Conservation (phyloP, 1,139 yeast genomes). For the Hyphopichia buzzinii region DNA sequence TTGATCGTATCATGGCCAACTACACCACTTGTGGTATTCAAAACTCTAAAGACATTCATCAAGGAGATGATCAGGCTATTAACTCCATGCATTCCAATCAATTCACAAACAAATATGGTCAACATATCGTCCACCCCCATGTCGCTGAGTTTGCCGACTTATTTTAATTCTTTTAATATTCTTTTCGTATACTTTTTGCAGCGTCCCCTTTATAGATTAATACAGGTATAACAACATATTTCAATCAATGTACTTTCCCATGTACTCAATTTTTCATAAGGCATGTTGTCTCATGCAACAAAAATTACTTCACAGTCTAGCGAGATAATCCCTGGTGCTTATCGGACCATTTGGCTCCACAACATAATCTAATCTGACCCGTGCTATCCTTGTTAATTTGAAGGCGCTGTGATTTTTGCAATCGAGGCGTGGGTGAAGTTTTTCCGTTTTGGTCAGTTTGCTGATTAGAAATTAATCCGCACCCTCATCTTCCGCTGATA, state of each 20-base stretch:
- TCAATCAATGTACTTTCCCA: too few species aligned
- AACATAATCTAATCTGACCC: constrained; percentile 46
- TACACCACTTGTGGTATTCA: constrained; percentile 41
- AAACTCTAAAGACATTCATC: constrained; percentile 16
- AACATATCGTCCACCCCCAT: constrained; percentile 40
- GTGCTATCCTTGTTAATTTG: constrained; percentile 91
- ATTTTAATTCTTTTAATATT: constrained; percentile 20
- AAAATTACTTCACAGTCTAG: too few species aligned
- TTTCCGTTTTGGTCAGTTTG: too few species aligned
- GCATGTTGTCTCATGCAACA: too few species aligned
- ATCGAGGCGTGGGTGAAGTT: too few species aligned
- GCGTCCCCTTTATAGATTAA: constrained; percentile 5
- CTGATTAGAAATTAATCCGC: too few species aligned
- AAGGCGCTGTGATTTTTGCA: too few species aligned
- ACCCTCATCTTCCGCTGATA: too few species aligned
- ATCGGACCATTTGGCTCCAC: too few species aligned
- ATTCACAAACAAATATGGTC: constrained; percentile 7
- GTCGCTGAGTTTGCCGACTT: constrained; percentile 50
- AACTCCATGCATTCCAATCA: constrained; percentile 1
- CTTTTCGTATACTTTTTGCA: not conserved
- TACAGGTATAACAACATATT: not conserved
- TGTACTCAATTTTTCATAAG: too few species aligned
- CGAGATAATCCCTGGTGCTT: too few species aligned
- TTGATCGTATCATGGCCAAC: constrained; percentile 44
- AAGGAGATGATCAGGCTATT: not conserved